Evolutionary conservation across 768 basidiomycete genomes (phyloP).

Genomic region (Crassisporium funariophilum): DNA sequence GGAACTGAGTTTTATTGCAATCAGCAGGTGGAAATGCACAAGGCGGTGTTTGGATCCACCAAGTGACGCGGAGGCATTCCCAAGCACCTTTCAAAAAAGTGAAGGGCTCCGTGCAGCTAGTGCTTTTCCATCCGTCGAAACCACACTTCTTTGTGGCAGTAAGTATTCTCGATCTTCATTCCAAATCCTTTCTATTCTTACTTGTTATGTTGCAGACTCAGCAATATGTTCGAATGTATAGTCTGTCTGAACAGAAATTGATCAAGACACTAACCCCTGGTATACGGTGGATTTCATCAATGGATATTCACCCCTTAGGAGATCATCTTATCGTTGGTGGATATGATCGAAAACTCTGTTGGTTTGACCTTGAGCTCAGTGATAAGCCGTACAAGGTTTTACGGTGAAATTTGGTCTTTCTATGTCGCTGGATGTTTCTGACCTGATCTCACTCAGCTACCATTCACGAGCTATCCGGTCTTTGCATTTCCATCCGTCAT

Average conservation of each 20-base stretch:
- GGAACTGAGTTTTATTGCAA: conserved; percentile 8
- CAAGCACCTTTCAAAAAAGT: conserved; percentile 98
- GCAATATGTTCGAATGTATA: conserved; percentile 94
- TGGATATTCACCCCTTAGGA: conserved; percentile 95
- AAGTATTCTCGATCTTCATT: conserved; percentile 33
- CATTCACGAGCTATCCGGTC: conserved; percentile 93
- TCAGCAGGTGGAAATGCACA: conserved; percentile 69
- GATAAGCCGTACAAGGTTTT: conserved; percentile 97
- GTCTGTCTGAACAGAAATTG: conserved; percentile 90
- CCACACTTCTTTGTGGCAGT: conserved; percentile 98
- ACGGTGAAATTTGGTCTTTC: conserved; percentile 52
- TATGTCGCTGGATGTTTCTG: conserved; percentile 4
- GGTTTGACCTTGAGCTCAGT: conserved; percentile 98
- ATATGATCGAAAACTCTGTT: conserved; percentile 96
- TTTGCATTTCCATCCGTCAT: conserved; percentile 89
- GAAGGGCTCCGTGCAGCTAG: conserved; percentile 86
- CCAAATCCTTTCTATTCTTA: conserved; percentile 11
- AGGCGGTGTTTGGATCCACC: conserved; percentile 94
- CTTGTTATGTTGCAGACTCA: conserved; percentile 67
- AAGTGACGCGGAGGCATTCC: conserved; percentile 89
- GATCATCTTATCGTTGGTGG: conserved; percentile 97
- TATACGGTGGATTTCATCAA: conserved; percentile 94
- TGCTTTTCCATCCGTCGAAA: conserved; percentile 92
- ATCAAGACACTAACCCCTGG: conserved; percentile 95
- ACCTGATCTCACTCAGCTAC: conserved; percentile 56